Evolutionary conservation across 2,329 filamentous ascomycete species (phyloP).

Genomic region (Diaporthe capsici): DNA sequence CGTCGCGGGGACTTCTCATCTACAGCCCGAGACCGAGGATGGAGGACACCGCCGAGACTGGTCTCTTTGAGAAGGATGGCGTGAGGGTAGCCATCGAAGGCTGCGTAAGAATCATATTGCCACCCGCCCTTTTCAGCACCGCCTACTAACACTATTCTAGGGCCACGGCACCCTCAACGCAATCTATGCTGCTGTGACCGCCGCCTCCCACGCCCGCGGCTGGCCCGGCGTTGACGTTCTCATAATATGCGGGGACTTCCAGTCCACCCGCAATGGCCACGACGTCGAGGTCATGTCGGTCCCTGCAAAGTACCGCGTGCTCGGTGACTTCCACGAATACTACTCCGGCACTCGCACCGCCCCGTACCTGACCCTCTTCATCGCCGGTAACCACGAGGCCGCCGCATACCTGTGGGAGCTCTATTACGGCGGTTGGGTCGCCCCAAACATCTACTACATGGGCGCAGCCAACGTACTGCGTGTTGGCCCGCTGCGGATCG

Average conservation of each 20-base stretch:
- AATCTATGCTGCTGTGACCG: slow-evolving; percentile 85
- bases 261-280: slow-evolving; percentile 84
- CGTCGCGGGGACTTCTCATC: not conserved
- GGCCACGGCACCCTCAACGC: slow-evolving; percentile 93
- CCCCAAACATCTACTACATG: slow-evolving; percentile 97
- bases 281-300: slow-evolving; percentile 93
- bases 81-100: slow-evolving; percentile 41
- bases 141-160: slow-evolving; percentile 57
- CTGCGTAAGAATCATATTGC: slow-evolving; percentile 30
- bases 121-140: not conserved
- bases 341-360: slow-evolving; percentile 84
- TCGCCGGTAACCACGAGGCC: slow-evolving; percentile 96
- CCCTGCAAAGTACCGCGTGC: slow-evolving; percentile 85
- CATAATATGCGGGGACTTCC: slow-evolving; percentile 97
- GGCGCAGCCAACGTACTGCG: slow-evolving; percentile 92
- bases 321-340: slow-evolving; percentile 95
- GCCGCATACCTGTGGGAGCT: slow-evolving; percentile 92
- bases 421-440: slow-evolving; percentile 97
- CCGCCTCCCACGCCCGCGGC: slow-evolving; percentile 76
- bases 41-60: not conserved
- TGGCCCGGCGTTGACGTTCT: slow-evolving; percentile 90
- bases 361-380: slow-evolving; percentile 91
- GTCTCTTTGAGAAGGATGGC: slow-evolving; percentile 45
- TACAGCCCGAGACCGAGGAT: not conserved
- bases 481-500: slow-evolving; percentile 87